Evolutionary conservation across 371 early-diverging fungal genomes (phyloP), one percentile per base, ranked within the genome.

Genomic region (Lichtheimia ramosa): DNA sequence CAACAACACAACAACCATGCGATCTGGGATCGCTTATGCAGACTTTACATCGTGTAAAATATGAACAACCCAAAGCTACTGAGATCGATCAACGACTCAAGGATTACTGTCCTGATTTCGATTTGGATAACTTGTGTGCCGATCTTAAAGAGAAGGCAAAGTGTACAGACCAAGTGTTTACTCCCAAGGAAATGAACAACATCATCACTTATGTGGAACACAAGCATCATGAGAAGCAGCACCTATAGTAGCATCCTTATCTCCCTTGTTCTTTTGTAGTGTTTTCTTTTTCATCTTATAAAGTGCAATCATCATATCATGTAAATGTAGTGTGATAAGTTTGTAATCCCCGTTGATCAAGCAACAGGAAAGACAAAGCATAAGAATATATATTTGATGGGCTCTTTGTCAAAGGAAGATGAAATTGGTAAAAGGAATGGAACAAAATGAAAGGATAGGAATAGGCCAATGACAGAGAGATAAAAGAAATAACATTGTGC

Each of bases 121-220:
- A 72, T 51, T 39, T 75, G 42, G 76, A 75, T 52, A 43, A 54
- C 39, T 50, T 66, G 6, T 66, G 66, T 51, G 51, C 28, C 6
- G 62, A 66, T 23, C 58, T 66, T n/a, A 61, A 61, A 20, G 46
- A 42, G 7, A 66, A 66, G 51, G 66, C 66, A 4, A 54, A 50
- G 18, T 63, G 63, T 34, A 23, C 53, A 12, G 51, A 57, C 23
- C 24, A 48, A 8, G 15, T 42, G 2, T 48, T 63, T 16, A 27
- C 46, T 0, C 55, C 54, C 43, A 63, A 46, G 34, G 56, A 57
- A 2, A 46, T 57, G 34, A 51, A 41, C 25, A 12, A 27, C 8
- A 51, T 56, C 39, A 57, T 63, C 34, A 52, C 25, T 5, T 57
- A 52, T 48, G 41, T 56, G 43, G 46, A 55, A 43, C 16, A 55